Evolutionary conservation across 768 basidiomycete species (phyloP).

Genomic region (Solioccasus polychromus): DNA sequence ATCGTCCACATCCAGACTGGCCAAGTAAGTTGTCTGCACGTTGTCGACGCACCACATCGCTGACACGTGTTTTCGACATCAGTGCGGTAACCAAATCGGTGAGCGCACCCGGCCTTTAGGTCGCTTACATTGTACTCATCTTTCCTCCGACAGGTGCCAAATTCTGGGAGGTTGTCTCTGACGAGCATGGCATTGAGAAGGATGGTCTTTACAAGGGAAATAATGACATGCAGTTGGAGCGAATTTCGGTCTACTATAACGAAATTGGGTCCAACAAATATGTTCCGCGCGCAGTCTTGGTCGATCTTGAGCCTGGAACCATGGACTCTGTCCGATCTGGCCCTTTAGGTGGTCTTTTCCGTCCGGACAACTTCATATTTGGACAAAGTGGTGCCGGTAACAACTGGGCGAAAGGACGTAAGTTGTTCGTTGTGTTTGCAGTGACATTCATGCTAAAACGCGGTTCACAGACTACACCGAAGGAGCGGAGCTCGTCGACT

Average conservation of each 20-base stretch:
- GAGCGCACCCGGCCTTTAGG: too few relatives aligned
- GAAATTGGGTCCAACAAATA: constrained; percentile 95
- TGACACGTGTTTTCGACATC: constrained; percentile 30
- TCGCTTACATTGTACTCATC: constrained; percentile 12
- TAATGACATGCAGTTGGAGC: constrained; percentile 94
- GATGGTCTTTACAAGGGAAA: constrained; percentile 93
- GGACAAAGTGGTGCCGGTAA: constrained; percentile 98
- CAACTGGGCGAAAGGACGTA: constrained; percentile 99
- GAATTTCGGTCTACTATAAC: constrained; percentile 98
- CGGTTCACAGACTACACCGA: constrained; percentile 67
- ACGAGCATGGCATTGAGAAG: constrained; percentile 94
- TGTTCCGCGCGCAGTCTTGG: constrained; percentile 95
- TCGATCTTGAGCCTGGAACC: constrained; percentile 97
- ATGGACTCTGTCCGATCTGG: constrained; percentile 93
- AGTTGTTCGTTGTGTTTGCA: constrained; percentile 36
- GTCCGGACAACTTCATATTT: constrained; percentile 98
- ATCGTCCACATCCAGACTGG: constrained; percentile 99
- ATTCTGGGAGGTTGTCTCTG: constrained; percentile 98
- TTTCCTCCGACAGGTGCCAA: constrained; percentile 64
- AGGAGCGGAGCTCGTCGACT: constrained; percentile 98
- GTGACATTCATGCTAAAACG: neutral
- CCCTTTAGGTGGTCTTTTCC: constrained; percentile 88
- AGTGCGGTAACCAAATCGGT: constrained; percentile 99
- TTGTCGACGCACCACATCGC: constrained; percentile 8
- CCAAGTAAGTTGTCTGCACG: constrained; percentile 58